Evolutionary conservation across 306 rosid species (phyloP).

Genomic region (Herpetospermum pedunculosum): DNA sequence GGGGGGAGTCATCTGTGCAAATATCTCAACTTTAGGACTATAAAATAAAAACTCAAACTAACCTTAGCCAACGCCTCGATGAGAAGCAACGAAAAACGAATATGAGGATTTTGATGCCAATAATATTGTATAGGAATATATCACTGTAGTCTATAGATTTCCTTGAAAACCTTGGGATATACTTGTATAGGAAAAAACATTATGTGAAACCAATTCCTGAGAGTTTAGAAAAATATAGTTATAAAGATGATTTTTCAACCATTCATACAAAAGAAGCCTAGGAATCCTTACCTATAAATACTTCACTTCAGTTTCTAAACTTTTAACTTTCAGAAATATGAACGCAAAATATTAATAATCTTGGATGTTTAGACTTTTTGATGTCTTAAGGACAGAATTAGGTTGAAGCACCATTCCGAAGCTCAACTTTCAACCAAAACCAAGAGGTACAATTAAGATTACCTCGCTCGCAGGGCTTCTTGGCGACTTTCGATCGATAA

Average conservation of each 20-base stretch:
- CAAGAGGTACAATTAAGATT: conserved; percentile 5
- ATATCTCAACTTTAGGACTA: no score
- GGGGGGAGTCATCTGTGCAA: no score
- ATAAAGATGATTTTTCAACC: background rate
- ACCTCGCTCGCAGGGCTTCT: conserved; percentile 83
- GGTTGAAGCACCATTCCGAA: conserved; percentile 10
- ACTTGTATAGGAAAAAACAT: background rate
- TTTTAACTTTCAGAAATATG: background rate
- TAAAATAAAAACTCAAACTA: background rate
- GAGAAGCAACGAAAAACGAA: background rate
- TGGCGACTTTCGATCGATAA: conserved; percentile 64
- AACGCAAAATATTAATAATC: background rate
- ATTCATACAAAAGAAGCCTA: background rate
- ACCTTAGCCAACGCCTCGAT: background rate
- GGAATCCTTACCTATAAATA: background rate
- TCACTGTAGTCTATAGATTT: background rate
- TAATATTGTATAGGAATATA: background rate
- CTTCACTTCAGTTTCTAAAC: background rate
- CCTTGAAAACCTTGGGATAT: background rate
- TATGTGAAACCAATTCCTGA: background rate
- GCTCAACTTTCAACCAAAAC: conserved; percentile 3
- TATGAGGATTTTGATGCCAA: background rate
- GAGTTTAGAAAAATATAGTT: background rate
- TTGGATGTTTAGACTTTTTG: background rate
- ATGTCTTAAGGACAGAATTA: background rate